Evolutionary conservation across 805 yeast species (phyloP).

Genomic region (Schwanniomyces pseudopolymorphus): DNA sequence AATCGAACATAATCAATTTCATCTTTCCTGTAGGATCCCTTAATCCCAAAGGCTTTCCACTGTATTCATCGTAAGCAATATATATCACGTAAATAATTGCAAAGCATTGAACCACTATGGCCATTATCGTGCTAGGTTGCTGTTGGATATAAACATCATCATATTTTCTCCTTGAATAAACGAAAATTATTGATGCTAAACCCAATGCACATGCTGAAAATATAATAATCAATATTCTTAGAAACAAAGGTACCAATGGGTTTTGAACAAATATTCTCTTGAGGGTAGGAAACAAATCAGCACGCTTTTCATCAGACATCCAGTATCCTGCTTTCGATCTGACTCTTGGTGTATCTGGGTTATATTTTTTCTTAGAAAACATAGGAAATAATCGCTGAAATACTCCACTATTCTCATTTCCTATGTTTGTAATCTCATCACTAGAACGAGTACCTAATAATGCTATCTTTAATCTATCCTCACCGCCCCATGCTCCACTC

Average conservation of each 20-base stretch:
- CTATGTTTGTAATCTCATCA: constrained; percentile 26
- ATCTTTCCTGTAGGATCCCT: constrained; percentile 83
- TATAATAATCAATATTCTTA: constrained; percentile 51
- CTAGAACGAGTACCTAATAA: constrained; percentile 39
- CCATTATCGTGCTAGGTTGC: constrained; percentile 91
- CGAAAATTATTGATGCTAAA: constrained; percentile 61
- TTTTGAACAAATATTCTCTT: constrained; percentile 63
- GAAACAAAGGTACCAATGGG: constrained; percentile 77
- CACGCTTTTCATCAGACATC: constrained; percentile 63
- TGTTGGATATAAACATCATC: constrained; percentile 50
- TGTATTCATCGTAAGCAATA: constrained; percentile 87
- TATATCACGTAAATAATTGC: constrained; percentile 77
- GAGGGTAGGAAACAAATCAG: constrained; percentile 63
- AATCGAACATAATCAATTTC: constrained; percentile 76
- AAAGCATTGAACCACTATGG: constrained; percentile 76
- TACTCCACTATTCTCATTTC: constrained; percentile 15
- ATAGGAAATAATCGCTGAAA: constrained; percentile 10
- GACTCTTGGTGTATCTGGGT: constrained; percentile 34
- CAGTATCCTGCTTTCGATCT: constrained; percentile 64
- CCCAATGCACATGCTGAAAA: constrained; percentile 71
- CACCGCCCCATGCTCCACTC: constrained; percentile 68
- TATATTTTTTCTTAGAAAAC: constrained; percentile 5
- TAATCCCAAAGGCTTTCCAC: constrained; percentile 88
- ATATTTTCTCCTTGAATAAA: constrained; percentile 32
- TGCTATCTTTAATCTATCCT: constrained; percentile 54